These are phyloP conservation scores for Leccinum fuscescens DNA, from an alignment of 1,284 basidiomycete genomes.

Conservation along the genomic window DNA sequence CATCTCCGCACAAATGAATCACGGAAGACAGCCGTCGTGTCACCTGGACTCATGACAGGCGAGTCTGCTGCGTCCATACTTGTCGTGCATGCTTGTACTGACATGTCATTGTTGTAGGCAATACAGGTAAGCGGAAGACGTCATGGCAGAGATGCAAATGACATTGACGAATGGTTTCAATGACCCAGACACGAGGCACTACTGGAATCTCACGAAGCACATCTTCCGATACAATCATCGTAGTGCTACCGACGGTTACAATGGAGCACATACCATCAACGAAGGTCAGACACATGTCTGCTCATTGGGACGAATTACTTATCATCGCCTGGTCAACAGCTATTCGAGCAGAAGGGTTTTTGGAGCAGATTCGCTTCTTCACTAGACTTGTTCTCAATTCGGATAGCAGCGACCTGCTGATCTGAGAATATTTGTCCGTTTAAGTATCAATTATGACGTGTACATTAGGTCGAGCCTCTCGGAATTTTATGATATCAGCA, in stretches of 20 bases:
- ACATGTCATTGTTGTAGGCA: slow-evolving; percentile 26
- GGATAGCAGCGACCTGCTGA: slow-evolving; percentile 29
- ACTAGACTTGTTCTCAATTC: slow-evolving; percentile 37
- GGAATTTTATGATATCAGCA: neutral
- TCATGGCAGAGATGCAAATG: slow-evolving; percentile 17
- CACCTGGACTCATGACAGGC: slow-evolving; percentile 28
- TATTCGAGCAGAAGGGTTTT: slow-evolving; percentile 32
- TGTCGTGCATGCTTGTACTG: neutral
- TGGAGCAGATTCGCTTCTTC: slow-evolving; percentile 39
- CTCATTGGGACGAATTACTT: no score
- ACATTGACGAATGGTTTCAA: slow-evolving; percentile 21
- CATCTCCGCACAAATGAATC: slow-evolving; percentile 26
- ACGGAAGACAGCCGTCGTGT: slow-evolving; percentile 8
- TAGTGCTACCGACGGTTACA: slow-evolving; percentile 32
- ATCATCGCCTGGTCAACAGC: slow-evolving; percentile 17
- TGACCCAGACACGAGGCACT: slow-evolving; percentile 43
- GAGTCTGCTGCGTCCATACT: slow-evolving; percentile 7
- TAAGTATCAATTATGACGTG: no score
- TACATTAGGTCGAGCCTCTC: neutral
- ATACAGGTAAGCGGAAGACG: slow-evolving; percentile 31
- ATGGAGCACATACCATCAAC: slow-evolving; percentile 54
- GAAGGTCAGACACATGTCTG: slow-evolving; percentile 34
- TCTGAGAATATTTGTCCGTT: neutral
- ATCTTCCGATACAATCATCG: slow-evolving; percentile 53
- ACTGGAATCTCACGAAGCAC: slow-evolving; percentile 45